Evolutionary conservation across 139 green algal species (phyloP).

Genomic region (Gonium pectorale): DNA sequence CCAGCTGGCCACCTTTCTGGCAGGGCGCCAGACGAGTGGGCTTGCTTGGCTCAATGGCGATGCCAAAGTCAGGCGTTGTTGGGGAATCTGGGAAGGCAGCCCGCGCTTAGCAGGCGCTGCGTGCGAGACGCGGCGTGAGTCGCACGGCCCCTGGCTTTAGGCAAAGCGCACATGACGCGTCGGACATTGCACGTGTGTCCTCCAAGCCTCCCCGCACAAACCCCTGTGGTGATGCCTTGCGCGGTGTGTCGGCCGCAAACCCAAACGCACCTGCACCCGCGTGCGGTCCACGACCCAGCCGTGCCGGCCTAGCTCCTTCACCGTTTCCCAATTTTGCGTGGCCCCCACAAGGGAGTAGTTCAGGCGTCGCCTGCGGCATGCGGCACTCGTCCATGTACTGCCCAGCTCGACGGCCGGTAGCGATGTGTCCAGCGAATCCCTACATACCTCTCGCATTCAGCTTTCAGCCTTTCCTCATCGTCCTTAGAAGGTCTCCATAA

Average conservation of each 20-base stretch:
- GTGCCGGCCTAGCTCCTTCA: background rate
- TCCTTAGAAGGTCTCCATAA: background rate
- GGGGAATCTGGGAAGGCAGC: no score
- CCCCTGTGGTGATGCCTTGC: no score
- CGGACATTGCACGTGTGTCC: background rate
- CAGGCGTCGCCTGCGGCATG: background rate
- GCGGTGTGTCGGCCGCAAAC: background rate
- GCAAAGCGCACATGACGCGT: background rate
- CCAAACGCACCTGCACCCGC: background rate
- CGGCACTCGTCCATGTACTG: background rate
- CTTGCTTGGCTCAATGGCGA: no score
- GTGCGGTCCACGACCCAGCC: conserved; percentile 9
- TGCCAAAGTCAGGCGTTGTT: no score
- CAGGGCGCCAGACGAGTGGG: no score
- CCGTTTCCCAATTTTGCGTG: background rate
- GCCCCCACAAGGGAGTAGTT: conserved; percentile 1
- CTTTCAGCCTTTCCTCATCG: conserved; percentile 5
- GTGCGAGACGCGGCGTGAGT: background rate
- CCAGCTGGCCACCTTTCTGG: no score
- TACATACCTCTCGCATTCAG: background rate
- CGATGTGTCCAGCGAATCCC: background rate
- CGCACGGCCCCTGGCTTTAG: background rate
- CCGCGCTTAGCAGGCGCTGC: background rate
- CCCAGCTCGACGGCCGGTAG: background rate
- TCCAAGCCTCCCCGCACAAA: no score